Base-by-base conservation (phyloP, 2,329 filamentous ascomycete genomes). In the Peltaster fructicola region DNA sequence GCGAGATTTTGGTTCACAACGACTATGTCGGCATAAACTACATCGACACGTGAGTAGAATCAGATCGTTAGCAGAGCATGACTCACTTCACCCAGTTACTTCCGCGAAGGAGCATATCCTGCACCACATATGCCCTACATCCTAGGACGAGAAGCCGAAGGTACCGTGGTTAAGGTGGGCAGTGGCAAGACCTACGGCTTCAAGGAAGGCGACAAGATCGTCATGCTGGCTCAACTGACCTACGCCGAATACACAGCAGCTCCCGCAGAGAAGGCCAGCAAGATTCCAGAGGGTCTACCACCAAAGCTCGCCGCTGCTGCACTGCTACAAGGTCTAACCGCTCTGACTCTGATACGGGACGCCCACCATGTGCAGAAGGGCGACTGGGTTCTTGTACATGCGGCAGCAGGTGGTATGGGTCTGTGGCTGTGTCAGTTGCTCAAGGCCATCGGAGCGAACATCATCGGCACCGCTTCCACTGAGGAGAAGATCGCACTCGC, bases 351-450 rank as follows among this genome's bases (percentile, higher is more conserved):
- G 15, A 67, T 81, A 30, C 68, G 73, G 29, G 81, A 91, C 47
- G 68, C 76, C 4, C 61, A 75, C 35, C 43, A 59, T 1, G 78
- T 85, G 5, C 59, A 80, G 46, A 61, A 68, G 36, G 78, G 73
- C 1, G 79, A 90, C 38, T 88, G 76, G 71, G 63, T 81, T 1
- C 65, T 92, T 3, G 69, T 92, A 9, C 80, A 88, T 39, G 82
- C 82, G 0, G 82, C 82, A 0, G 81, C 81, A 0, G 82, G 82
- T 9, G 82, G 82, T 9, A 78, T 81, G 1, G 79, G 78, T 0
- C 55, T 74, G 20, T 65, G 78, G 52, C 61, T 92, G 14, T 70
- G 69, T 18, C 80, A 90, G 59, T 54, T 91, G 37, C 55, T 91
- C 19, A 66, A 64, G 36, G 57, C 63, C 1, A 58, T 82, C 2